Percentiles rank a stretch among this genome's conserved stretches.
Conservation (phyloP, 805 yeast species). For the Ogataea chonburiensis region DNA sequence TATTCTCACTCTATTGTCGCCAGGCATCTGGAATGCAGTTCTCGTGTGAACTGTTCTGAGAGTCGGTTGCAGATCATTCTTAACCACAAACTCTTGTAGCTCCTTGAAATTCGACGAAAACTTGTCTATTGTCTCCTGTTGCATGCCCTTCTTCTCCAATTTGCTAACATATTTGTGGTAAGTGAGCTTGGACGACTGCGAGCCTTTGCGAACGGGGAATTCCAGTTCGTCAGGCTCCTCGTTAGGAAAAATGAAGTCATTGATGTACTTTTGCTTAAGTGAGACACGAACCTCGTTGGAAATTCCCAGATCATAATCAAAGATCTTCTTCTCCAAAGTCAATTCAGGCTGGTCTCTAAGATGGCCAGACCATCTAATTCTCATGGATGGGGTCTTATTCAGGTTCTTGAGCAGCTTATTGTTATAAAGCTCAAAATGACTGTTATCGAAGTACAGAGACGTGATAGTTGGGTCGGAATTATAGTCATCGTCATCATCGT, state of each 20-base stretch:
- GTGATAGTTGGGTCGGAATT: constrained; percentile 79
- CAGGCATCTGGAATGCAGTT: constrained; percentile 97
- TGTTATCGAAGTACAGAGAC: constrained; percentile 83
- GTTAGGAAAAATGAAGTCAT: constrained; percentile 52
- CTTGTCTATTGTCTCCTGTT: constrained; percentile 49
- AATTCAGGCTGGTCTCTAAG: constrained; percentile 75
- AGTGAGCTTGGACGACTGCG: constrained; percentile 23
- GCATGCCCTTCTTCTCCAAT: constrained; percentile 60
- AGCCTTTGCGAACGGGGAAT: constrained; percentile 13
- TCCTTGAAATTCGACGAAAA: constrained; percentile 55
- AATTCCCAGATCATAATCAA: constrained; percentile 50
- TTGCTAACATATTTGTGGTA: constrained; percentile 54
- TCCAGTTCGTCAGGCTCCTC: constrained; percentile 35
- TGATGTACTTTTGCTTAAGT: constrained; percentile 79
- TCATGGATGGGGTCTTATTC: constrained; percentile 66
- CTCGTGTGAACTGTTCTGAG: constrained; percentile 84
- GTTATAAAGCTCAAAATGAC: constrained; percentile 80
- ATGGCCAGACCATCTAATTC: constrained; percentile 90
- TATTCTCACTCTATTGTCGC: constrained; percentile 89
- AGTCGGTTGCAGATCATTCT: constrained; percentile 75
- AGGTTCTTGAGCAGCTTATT: constrained; percentile 67
- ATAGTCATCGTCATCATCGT: constrained; percentile 48
- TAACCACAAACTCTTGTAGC: constrained; percentile 60
- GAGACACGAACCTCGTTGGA: constrained; percentile 59
- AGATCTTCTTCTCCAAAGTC: constrained; percentile 74